These are phyloP conservation scores for Didymella glomerata DNA, from an alignment of 2,329 filamentous ascomycete species.

Conservation along the genomic window DNA sequence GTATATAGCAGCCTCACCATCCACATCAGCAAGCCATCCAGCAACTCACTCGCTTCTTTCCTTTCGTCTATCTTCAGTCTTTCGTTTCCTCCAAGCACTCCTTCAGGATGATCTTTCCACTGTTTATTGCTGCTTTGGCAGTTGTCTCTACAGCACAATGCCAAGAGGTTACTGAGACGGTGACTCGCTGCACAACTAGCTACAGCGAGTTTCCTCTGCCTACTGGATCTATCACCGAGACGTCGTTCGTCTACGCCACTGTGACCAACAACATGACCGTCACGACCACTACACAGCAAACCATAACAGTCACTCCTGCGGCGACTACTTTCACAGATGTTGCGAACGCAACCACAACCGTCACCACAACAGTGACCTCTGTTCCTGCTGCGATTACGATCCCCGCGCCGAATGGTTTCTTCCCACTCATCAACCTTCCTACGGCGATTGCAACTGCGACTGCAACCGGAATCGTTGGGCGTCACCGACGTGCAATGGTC, in stretches of 20 bases:
- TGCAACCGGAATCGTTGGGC: slow-evolving; percentile 13
- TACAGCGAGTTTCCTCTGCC: slow-evolving; percentile 25
- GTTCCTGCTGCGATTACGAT: slow-evolving; percentile 28
- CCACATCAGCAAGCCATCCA: slow-evolving; percentile 21
- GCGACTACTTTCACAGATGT: slow-evolving; percentile 34
- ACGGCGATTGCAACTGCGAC: slow-evolving; percentile 13
- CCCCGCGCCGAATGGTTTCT: slow-evolving; percentile 26
- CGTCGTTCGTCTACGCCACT: slow-evolving; percentile 23
- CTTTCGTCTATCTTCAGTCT: slow-evolving; percentile 19
- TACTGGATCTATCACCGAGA: slow-evolving; percentile 22
- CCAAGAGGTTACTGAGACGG: slow-evolving; percentile 20
- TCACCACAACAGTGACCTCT: slow-evolving; percentile 22
- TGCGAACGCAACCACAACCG: slow-evolving; percentile 26
- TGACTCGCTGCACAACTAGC: slow-evolving; percentile 27
- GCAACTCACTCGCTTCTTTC: slow-evolving; percentile 31
- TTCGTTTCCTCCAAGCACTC: slow-evolving; percentile 14
- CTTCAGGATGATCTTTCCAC: slow-evolving; percentile 29
- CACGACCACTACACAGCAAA: slow-evolving; percentile 24
- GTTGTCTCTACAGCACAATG: slow-evolving; percentile 26
- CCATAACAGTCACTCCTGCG: slow-evolving; percentile 30
- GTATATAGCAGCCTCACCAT: slow-evolving; percentile 7
- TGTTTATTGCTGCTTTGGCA: slow-evolving; percentile 30
- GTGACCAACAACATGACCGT: slow-evolving; percentile 23
- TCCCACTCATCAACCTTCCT: slow-evolving; percentile 22
- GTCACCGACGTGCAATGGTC: slow-evolving; percentile 31